Conservation (phyloP, 306 rosid species). For the Cucurbita moschata region DNA sequence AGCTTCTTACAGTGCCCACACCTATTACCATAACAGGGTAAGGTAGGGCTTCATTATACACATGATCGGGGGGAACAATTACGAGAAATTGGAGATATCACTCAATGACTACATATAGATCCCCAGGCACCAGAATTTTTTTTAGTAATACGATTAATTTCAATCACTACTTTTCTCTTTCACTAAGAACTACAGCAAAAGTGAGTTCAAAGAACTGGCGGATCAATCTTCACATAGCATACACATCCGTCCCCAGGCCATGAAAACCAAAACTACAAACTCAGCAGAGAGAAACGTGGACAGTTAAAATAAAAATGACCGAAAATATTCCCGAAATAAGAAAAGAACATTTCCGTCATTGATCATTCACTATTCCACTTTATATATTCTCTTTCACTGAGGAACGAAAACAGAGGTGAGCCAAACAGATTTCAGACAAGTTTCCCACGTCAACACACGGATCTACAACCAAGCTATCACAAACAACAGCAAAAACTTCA, state of each 20-base stretch:
- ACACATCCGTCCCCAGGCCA: neutral
- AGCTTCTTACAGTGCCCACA: conserved; percentile 93
- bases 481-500: neutral
- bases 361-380: neutral
- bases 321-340: neutral
- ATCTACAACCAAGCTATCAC: neutral
- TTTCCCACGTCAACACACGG: neutral
- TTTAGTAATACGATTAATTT: neutral
- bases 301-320: neutral
- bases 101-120: neutral
- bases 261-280: neutral
- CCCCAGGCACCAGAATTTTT: neutral
- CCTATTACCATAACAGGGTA: conserved; percentile 24
- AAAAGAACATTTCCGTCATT: neutral
- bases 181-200: neutral
- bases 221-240: neutral
- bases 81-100: neutral
- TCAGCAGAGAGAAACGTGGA: neutral
- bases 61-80: neutral
- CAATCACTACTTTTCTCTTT: neutral
- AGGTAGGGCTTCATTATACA: neutral
- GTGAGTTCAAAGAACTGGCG: neutral
- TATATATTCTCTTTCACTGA: neutral
- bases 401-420: neutral
- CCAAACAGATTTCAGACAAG: neutral